These are phyloP conservation scores for Leavenworthia alabamica DNA, from an alignment of 345 rosid species.

Conservation along the genomic window DNA sequence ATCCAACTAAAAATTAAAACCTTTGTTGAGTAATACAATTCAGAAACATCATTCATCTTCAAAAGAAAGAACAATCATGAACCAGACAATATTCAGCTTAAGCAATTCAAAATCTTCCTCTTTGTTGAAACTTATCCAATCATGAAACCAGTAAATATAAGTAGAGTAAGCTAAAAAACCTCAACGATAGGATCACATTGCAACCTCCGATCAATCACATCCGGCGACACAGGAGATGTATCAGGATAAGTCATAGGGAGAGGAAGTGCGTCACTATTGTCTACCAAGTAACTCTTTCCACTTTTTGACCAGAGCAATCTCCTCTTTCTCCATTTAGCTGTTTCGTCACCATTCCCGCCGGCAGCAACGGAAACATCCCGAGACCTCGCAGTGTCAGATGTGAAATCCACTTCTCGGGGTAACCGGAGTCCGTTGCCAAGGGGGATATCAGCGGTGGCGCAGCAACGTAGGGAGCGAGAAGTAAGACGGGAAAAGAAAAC, in stretches of 20 bases:
- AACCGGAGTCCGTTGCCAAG: slow-evolving; percentile 41
- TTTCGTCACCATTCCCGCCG: no score
- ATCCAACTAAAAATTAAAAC: no score
- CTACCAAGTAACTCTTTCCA: slow-evolving; percentile 69
- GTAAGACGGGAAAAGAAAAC: no score
- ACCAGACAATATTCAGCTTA: neutral
- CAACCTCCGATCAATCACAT: slow-evolving; percentile 64
- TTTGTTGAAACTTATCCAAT: slow-evolving; percentile 1
- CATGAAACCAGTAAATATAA: neutral
- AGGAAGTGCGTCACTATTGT: slow-evolving; percentile 69
- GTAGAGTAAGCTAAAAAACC: slow-evolving; percentile 37
- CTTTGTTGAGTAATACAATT: no score
- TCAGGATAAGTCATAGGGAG: slow-evolving; percentile 92
- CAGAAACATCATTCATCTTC: no score
- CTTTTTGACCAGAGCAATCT: slow-evolving; percentile 75
- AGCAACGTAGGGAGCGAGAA: no score
- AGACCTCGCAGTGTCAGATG: slow-evolving; percentile 43
- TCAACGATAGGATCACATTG: slow-evolving; percentile 61
- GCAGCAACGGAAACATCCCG: slow-evolving; percentile 40
- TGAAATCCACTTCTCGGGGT: slow-evolving; percentile 30
- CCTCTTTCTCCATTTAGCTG: slow-evolving; percentile 49
- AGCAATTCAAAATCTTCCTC: neutral
- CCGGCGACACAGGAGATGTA: slow-evolving; percentile 66
- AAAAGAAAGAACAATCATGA: no score
- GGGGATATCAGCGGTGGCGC: no score